Base-by-base conservation (phyloP, 495 filamentous ascomycete genomes). In the Neurospora discreta region DNA sequence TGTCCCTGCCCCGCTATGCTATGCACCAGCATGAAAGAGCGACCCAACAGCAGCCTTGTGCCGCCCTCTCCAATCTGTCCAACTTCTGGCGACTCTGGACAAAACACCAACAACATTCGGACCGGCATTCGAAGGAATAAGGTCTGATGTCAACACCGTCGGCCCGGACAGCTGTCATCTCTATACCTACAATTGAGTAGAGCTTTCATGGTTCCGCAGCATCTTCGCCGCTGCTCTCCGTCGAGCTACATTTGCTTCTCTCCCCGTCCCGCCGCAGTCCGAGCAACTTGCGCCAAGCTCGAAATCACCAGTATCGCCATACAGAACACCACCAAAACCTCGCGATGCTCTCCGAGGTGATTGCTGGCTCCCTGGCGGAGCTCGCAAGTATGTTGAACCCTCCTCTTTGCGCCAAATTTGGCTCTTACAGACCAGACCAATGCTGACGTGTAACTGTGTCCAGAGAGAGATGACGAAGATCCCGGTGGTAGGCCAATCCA, bases 401-500 rank as follows among this genome's bases (percentile, higher is more conserved):
- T 42, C 39, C 36, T 39, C 65, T 40, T 18, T 44, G 39, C 36
- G 39, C 58, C 23, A 18, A 18, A 20, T 33, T 11, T 71, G 38
- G 58, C 68, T 43, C 58, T 36, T 58, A 68, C 9, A 13, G 11
- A n/a, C 23, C 9, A 13, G 11, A n/a, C 23, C 68, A 44, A 43
- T 70, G 69, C 77, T 82, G 70, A 81, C 72, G 39, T 26, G 40
- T 26, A 41, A 70, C 38, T 46, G 74, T 36, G 39, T 39, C 68
- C 73, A 88, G 86, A 78, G 73, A 80, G 86, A 81, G 82, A 87
- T 60, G 86, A 87, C 72, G 81, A 80, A 68, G 85, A 85, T 72
- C 82, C 83, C 70, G 85, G 83, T 74, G 82, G 85, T 87, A 82
- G 72, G 81, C 71, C 43, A 15, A 26, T 3, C 58, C 3, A 71